Base-by-base conservation (phyloP, 495 filamentous ascomycete genomes). In the Lindgomyces ingoldianus region DNA sequence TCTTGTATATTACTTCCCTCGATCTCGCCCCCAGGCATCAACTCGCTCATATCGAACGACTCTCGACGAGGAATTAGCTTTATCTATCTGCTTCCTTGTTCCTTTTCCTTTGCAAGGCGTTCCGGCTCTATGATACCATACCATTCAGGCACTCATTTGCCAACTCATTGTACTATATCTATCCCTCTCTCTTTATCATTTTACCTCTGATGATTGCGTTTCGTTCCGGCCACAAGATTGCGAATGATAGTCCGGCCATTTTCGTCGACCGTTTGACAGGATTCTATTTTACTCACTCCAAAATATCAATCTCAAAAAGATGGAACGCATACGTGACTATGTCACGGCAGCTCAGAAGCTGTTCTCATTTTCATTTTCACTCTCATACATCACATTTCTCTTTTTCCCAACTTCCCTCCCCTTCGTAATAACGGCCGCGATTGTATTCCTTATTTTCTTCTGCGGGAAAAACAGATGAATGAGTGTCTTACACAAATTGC, bases 1-100 rank as follows among this genome's bases (percentile, higher is more conserved):
- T 67, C 64, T 67, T 67, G 64, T 67, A 67, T n/a, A 12, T 56
- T 67, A 67, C 18, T 65, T 65, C 62, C 62, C 56, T 55, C 62
- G 56, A 65, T 49, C 36, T 55, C n/a, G n/a, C n/a, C n/a, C n/a
- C n/a, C n/a, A n/a, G n/a, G n/a, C n/a, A n/a, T n/a, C n/a, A n/a
- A n/a, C n/a, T n/a, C n/a, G n/a, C n/a, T n/a, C n/a, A n/a, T n/a
- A n/a, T n/a, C n/a, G n/a, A n/a, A n/a, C n/a, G n/a, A n/a, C n/a
- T n/a, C n/a, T n/a, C n/a, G n/a, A n/a, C n/a, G n/a, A n/a, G n/a
- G n/a, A n/a, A n/a, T n/a, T n/a, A n/a, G n/a, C n/a, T n/a, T n/a
- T n/a, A 57, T 41, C 52, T 45, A 33, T 24, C 19, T 8, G 25
- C 1, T 62, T 21, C 16, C 27, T 51, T 44, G 39, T 51, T 57